Evolutionary conservation across 352 stramenopile species (phyloP), one percentile per base, ranked within the genome.

Genomic region (Phytophthora cajani): DNA sequence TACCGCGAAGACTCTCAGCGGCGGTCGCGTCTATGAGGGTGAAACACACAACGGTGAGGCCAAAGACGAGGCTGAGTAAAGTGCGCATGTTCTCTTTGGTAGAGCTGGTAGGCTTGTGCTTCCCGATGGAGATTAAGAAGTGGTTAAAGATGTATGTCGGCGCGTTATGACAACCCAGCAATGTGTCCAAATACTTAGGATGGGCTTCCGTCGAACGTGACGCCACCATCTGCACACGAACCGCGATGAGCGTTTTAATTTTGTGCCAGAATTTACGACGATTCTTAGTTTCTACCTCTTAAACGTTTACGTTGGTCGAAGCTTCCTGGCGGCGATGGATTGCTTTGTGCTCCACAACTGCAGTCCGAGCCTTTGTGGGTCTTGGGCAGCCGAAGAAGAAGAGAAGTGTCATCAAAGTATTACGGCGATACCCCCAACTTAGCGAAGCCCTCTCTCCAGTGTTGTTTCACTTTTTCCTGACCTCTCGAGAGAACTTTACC

Each of bases 51-150:
- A 21, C 8, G 10, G 62, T 49, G 30, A 64, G 25, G 36, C 23
- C 44, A 32, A 58, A 23, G 4, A 19, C 38, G 58, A 64, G 23
- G 8, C 6, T 16, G n/a, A 66, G 21, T 14, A 19, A 57, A 33
- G 46, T 32, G 27, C 58, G 58, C 42, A 67, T 72, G 51, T 21
- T 60, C 19, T 49, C 51, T 46, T 42, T 30, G 8, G 30, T 36
- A 36, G 21, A 54, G 57, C 51, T 7, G 32, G 40, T 7, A 2
- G 21, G 10, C 16, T 58, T 62, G 10, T 23, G 49, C 32, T 49
- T 60, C 9, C 40, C 25, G 16, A 16, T 36, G 56, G 16, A 71
- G 56, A 19, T 57, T 30, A 30, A 40, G 30, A 68, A 72, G 33
- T 71, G 57, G 32, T 27, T 16, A 25, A 23, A 12, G 33, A 69